Evolutionary conservation across 2,329 filamentous ascomycete genomes (phyloP).

Genomic region (Aspergillus fischeri): DNA sequence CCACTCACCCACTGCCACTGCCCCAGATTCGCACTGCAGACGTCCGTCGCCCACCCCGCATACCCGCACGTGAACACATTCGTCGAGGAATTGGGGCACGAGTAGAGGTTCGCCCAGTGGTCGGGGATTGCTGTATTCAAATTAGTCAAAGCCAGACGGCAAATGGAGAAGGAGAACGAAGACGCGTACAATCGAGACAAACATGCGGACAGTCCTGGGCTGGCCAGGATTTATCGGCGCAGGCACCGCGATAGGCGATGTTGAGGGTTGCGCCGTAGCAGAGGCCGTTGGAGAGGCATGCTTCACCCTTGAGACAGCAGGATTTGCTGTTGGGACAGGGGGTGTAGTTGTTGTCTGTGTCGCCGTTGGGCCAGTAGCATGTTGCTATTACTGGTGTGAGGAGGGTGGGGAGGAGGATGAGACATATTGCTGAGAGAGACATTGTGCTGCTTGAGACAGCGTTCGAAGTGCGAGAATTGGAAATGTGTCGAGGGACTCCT

Average conservation of each 20-base stretch:
- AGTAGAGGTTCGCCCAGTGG: constrained; percentile 10
- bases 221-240: constrained; percentile 13
- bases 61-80: constrained; percentile 9
- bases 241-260: constrained; percentile 12
- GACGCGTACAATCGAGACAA: constrained; percentile 7
- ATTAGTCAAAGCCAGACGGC: background rate
- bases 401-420: background rate
- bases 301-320: constrained; percentile 10
- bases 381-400: background rate
- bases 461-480: background rate
- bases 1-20: constrained; percentile 3
- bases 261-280: constrained; percentile 6
- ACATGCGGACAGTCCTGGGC: constrained; percentile 9
- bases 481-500: background rate
- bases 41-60: constrained; percentile 5
- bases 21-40: constrained; percentile 2
- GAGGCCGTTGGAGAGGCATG: constrained; percentile 14
- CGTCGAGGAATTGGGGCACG: constrained; percentile 5
- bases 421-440: background rate
- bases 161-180: too few relatives aligned
- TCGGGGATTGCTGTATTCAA: constrained; percentile 1
- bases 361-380: constrained; percentile 8
- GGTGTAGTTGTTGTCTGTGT: constrained; percentile 1
- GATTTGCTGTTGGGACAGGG: constrained; percentile 9
- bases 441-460: background rate